These are phyloP conservation scores for Hymenoscyphus salicellus DNA, from an alignment of 2,329 filamentous ascomycete genomes.

Conservation along the genomic window DNA sequence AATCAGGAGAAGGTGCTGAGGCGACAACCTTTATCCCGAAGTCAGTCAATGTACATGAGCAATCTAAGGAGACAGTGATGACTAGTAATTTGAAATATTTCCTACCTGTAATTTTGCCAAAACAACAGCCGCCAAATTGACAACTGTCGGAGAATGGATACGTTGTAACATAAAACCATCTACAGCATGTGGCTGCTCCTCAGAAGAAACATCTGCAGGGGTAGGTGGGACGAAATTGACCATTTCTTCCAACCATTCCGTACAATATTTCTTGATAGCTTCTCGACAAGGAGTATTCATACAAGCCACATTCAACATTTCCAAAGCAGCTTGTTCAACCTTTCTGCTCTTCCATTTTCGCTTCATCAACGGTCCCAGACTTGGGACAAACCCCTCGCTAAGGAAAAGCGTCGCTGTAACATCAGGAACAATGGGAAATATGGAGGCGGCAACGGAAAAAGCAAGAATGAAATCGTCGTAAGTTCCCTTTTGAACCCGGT, in stretches of 20 bases:
- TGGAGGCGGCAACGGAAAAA: conserved; percentile 84
- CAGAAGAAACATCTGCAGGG: conserved; percentile 34
- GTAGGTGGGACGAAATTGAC: conserved; percentile 68
- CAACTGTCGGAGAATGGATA: conserved; percentile 57
- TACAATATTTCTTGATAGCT: conserved; percentile 79
- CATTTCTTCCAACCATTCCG: conserved; percentile 82
- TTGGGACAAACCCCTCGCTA: conserved; percentile 79
- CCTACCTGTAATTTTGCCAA: conserved; percentile 67
- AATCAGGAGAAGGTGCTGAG: conserved; percentile 26
- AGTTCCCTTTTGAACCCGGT: conserved; percentile 67
- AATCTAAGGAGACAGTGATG: conserved; percentile 24
- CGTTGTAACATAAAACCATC: conserved; percentile 35
- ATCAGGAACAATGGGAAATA: conserved; percentile 81
- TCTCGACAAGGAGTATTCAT: conserved; percentile 80
- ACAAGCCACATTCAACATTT: conserved; percentile 88
- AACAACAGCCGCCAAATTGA: conserved; percentile 69
- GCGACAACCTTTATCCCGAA: conserved; percentile 36
- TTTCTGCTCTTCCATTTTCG: conserved; percentile 80
- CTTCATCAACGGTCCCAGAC: conserved; percentile 72
- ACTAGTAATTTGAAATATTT: conserved; percentile 24
- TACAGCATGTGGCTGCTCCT: conserved; percentile 12
- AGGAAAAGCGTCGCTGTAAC: conserved; percentile 78
- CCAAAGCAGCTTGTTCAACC: conserved; percentile 80
- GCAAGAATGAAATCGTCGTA: conserved; percentile 87
- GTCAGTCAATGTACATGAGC: conserved; percentile 34